phyloP scores from a whole-genome alignment of 2,329 filamentous ascomycete species.

The Magnaporthiopsis poae region DNA sequence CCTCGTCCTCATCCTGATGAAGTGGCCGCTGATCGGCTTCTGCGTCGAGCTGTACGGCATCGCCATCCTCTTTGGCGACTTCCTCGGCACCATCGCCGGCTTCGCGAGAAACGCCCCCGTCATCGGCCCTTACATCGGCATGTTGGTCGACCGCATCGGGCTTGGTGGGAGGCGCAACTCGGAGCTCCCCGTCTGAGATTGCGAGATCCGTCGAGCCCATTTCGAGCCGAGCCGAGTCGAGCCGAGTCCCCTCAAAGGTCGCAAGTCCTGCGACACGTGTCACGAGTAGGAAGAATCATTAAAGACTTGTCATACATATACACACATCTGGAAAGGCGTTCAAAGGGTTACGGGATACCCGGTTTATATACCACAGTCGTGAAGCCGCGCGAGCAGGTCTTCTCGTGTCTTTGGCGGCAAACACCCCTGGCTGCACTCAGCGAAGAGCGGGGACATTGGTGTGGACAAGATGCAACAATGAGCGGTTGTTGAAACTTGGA shows the following conservation, averaged over 20 bases:
- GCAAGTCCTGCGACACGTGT: not conserved
- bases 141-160: constrained; percentile 60
- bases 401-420: not conserved
- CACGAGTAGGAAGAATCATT: not conserved
- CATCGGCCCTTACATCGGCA: constrained; percentile 75
- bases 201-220: not conserved
- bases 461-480: not conserved
- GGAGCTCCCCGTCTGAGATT: constrained; percentile 61
- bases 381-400: not conserved
- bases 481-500: not conserved
- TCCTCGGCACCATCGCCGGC: constrained; percentile 80
- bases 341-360: constrained; percentile 11
- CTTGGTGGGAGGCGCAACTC: constrained; percentile 55
- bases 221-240: not conserved
- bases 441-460: not conserved
- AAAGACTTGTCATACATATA: constrained; percentile 11
- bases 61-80: constrained; percentile 87
- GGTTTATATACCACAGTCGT: constrained; percentile 7
- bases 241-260: not conserved
- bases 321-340: constrained; percentile 9
- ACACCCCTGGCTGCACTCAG: not conserved
- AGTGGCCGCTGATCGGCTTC: constrained; percentile 89
- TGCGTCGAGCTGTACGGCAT: constrained; percentile 86
- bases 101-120: constrained; percentile 80
- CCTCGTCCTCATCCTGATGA: constrained; percentile 72